Evolutionary conservation across 345 rosid species (phyloP), one percentile per base, ranked within the genome.

Genomic region (Acer negundo): DNA sequence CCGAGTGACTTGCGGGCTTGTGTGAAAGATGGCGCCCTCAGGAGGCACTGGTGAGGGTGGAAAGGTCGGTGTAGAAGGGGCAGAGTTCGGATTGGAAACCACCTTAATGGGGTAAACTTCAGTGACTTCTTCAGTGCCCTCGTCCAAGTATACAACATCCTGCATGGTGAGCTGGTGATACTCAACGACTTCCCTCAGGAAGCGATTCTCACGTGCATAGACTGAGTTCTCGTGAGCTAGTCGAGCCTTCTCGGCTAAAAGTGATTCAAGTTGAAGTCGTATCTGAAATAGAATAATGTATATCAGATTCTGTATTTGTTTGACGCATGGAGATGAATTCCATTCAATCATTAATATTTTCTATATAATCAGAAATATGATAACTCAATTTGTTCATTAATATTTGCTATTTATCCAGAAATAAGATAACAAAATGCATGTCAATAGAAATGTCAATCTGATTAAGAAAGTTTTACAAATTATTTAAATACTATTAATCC

Each of bases 131-230:
- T 96, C 98, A 44, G 86, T 86, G 68, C 85, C 85, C 85, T 96
- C 98, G 56, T 96, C 97, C 76, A 94, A 85, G 85, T 94, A 96
- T 35, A 96, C 87, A 62, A 96, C 94, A 83, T 94, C 97, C 73
- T 96, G 99, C 99, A 94, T 96, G 1, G 95, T 92, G 49, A 96
- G 95, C 78, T 96, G 99, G 73, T 92, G 98, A 80, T 92, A 96
- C 81, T 96, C 99, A 9, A 96, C 95, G 44, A 96, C 90, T 80
- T 95, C 99, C 84, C 97, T 86, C 69, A 96, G 88, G 81, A 89
- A 94, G 55, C 97, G 91, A 63, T 96, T 96, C 85, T 96, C 99
- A 0, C 99, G 92, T 0, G 95, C 84, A 72, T 88, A 90, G 61
- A 87, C 74, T 19, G 99, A 90, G 79, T 94, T 95, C 86, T 95